Base-by-base conservation (phyloP, 148 eudicot genomes). In the Silene uniflora region DNA sequence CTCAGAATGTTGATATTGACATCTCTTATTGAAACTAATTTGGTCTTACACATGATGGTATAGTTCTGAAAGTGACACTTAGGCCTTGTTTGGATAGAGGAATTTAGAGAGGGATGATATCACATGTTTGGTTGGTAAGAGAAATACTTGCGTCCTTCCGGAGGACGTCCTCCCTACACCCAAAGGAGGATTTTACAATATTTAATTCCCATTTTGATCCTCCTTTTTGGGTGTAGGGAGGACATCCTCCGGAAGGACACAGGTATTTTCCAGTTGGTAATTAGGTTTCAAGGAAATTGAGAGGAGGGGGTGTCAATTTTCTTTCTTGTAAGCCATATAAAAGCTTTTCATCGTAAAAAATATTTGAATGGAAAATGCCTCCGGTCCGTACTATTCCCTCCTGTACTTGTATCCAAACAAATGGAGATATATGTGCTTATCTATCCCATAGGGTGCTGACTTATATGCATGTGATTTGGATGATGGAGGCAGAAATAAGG, bases 401-500 rank as follows among this genome's bases (percentile, higher is more conserved):
- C 4, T 13, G 56, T 52, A 11, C 16, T 52, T 10, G 14, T 52
- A 52, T 52, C 61, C 61, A 58, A 58, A 7, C 61, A 17, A 58
- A 52, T 52, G 65, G 69, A 14, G 10, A 12, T 32, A 7, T 65
- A 27, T 65, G 44, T 0, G 56, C 6, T n/a, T 49, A 67, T 17
- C 8, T 18, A 35, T 67, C 35, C 10, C 22, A 27, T 62, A 44
- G 71, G 52, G 17, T 44, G 12, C 4, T n/a, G 54, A 1, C 16
- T 39, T 67, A 46, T n/a, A 68, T 68, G 29, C 55, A 44, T 21
- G 56, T 44, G 72, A 22, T 32, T 67, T 67, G 23, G 69, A 35
- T 5, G 6, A 7, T 63, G 32, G 5, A 24, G 4, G 67, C 42
- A 35, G 21, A 65, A 27, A 65, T 65, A 14, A 25, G 17, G 68